Percentiles rank a stretch among this genome's conserved stretches.
Evolutionary conservation across 768 basidiomycete genomes (phyloP).

Genomic region (Collybia sordida): DNA sequence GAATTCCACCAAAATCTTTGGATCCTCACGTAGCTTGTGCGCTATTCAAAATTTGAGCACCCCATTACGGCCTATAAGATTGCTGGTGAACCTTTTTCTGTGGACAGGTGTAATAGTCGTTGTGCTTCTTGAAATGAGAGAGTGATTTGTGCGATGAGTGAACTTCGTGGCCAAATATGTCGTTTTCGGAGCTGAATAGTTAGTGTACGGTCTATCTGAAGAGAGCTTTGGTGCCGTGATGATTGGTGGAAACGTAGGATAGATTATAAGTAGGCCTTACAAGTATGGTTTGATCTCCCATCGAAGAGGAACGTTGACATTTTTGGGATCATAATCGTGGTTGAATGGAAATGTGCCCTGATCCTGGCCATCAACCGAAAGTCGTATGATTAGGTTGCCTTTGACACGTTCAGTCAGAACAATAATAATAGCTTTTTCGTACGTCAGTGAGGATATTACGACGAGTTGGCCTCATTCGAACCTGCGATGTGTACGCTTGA

Average conservation of each 20-base stretch:
- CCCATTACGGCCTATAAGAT: neutral
- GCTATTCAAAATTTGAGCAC: conserved; percentile 4
- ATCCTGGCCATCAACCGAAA: neutral
- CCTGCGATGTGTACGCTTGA: too few relatives aligned
- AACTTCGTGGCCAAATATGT: neutral
- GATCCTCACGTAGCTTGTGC: conserved; percentile 8
- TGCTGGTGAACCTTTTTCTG: neutral
- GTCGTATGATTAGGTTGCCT: neutral
- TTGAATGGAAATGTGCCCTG: neutral
- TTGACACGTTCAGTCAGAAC: neutral
- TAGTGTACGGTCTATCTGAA: neutral
- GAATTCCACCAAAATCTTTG: conserved; percentile 11
- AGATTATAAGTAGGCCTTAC: neutral
- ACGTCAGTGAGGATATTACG: too few relatives aligned
- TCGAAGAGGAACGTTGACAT: conserved; percentile 1
- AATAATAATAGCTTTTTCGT: too few relatives aligned
- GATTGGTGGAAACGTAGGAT: neutral
- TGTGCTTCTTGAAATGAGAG: conserved; percentile 1
- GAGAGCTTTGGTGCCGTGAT: neutral
- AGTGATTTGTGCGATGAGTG: neutral
- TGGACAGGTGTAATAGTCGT: neutral
- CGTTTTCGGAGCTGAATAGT: neutral
- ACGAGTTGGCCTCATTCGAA: too few relatives aligned
- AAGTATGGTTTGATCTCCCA: conserved; percentile 11
- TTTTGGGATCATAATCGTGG: neutral